Conservation (phyloP, 148 eudicot genomes). For the Chenopodium album region DNA sequence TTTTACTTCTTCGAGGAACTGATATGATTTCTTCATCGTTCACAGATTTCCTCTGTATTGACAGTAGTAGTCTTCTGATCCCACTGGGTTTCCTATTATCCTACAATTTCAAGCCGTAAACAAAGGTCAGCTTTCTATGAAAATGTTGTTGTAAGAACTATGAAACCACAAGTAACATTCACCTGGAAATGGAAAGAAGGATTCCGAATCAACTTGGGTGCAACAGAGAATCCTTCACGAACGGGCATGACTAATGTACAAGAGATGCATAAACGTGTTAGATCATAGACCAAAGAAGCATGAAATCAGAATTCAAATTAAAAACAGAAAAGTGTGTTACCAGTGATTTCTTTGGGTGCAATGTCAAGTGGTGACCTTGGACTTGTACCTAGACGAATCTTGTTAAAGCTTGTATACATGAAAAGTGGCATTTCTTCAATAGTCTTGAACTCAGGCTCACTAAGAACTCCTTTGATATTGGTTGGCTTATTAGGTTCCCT, state of each 20-base stretch:
- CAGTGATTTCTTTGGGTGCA: constrained; percentile 12
- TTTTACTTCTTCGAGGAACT: constrained; percentile 35
- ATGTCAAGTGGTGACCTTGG: constrained; percentile 24
- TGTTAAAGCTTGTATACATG: constrained; percentile 43
- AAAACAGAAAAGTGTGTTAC: background rate
- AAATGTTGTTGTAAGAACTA: background rate
- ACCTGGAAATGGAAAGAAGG: constrained; percentile 67
- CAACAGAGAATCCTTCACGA: constrained; percentile 35
- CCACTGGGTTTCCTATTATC: constrained; percentile 34
- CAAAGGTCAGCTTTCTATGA: background rate
- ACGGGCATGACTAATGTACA: constrained; percentile 46
- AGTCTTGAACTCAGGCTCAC: constrained; percentile 26
- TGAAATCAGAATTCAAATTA: background rate
- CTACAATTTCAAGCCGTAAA: constrained; percentile 32
- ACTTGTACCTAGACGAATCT: constrained; percentile 24
- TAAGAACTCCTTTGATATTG: background rate
- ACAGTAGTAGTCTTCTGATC: constrained; percentile 31
- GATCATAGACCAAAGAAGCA: background rate
- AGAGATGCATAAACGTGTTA: background rate
- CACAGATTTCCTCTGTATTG: constrained; percentile 36
- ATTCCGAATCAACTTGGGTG: constrained; percentile 37
- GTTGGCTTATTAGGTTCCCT: constrained; percentile 16
- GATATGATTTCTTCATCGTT: constrained; percentile 41
- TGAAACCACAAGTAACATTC: background rate
- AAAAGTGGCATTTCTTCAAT: constrained; percentile 45